Conservation (phyloP, 1,284 basidiomycete species). For the Ganoderma lucidum region DNA sequence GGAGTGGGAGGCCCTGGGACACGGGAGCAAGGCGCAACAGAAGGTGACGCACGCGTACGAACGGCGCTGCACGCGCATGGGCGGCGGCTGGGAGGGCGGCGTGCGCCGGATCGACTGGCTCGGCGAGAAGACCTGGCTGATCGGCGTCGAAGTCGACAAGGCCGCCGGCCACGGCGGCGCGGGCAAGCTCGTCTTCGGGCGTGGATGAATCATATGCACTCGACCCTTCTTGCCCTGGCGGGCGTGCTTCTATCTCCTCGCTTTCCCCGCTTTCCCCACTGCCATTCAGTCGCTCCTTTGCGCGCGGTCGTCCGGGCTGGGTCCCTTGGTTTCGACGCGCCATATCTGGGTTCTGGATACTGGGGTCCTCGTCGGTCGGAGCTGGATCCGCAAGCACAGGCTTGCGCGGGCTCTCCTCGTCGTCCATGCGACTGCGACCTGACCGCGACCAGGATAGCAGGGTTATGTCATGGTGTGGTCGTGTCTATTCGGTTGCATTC, state of each 20-base stretch:
- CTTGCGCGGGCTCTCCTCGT: conserved; percentile 7
- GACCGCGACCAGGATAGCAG: not conserved
- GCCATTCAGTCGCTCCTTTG: not conserved
- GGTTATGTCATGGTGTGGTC: not conserved
- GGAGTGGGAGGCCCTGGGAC: conserved; percentile 70
- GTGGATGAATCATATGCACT: conserved; percentile 40
- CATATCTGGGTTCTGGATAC: conserved; percentile 5
- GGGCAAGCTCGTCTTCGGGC: conserved; percentile 59
- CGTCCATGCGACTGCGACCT: not conserved
- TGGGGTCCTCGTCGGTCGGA: conserved; percentile 6
- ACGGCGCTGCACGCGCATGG: conserved; percentile 63
- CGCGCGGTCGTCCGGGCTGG: conserved; percentile 5
- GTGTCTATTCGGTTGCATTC: not conserved
- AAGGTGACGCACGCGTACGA: conserved; percentile 70
- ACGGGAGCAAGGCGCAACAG: conserved; percentile 58
- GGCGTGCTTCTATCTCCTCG: not conserved
- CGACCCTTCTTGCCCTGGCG: not conserved
- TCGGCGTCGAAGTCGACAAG: conserved; percentile 70
- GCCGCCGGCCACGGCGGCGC: conserved; percentile 47
- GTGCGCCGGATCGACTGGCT: conserved; percentile 73
- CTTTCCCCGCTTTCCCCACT: conserved; percentile 1
- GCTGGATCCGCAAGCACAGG: conserved; percentile 8
- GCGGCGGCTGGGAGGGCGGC: conserved; percentile 73
- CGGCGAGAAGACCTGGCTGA: conserved; percentile 63
- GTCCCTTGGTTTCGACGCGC: conserved; percentile 7